Evolutionary conservation across 441 rosid genomes (phyloP), one percentile per base, ranked within the genome.

Genomic region (Viola pubescens): DNA sequence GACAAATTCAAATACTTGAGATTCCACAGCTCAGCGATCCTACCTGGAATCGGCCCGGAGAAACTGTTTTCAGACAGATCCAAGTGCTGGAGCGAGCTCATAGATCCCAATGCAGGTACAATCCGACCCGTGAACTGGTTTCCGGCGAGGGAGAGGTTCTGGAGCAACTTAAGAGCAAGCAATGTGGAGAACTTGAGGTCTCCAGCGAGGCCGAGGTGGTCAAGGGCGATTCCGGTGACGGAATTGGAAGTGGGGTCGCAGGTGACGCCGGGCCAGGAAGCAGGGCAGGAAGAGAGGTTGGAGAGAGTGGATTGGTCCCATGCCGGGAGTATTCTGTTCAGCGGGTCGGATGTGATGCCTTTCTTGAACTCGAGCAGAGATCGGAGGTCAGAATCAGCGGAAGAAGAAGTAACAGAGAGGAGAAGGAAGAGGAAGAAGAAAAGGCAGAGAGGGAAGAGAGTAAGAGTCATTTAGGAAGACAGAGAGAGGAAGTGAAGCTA

Each of bases 11-110:
- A 69, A 61, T 80, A 68, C 62, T 79, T 85, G 64, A 92, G 59
- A 43, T 81, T 78, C 85, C 89, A 85, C 13, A 92, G 72, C 10
- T 84, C 86, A 42, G 80, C 70, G 86, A 92, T 82, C 82, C 91
- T 86, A 16, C 70, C 83, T 45, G 98, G 98, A 69, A 92, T 84
- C 61, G 98, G 89, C 8, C 98, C 98, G 37, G 83, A 75, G 66
- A 92, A 92, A 48, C 54, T 52, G 67, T 92, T 92, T 34, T 72
- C 45, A 0, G 98, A 92, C 61, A 92, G 98, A 92, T 92, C 97
- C 79, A 92, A 72, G 72, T 70, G 58, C 77, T 83, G 79, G 52
- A 92, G 79, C 47, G 95, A 72, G 19, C 64, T 73, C 41, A 92
- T 79, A n/a, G 74, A 59, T n/a, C 97, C 97, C 71, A 92, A 73